Base-by-base conservation (phyloP, 2,329 filamentous ascomycete species). In the Ophiostoma sp. region DNA sequence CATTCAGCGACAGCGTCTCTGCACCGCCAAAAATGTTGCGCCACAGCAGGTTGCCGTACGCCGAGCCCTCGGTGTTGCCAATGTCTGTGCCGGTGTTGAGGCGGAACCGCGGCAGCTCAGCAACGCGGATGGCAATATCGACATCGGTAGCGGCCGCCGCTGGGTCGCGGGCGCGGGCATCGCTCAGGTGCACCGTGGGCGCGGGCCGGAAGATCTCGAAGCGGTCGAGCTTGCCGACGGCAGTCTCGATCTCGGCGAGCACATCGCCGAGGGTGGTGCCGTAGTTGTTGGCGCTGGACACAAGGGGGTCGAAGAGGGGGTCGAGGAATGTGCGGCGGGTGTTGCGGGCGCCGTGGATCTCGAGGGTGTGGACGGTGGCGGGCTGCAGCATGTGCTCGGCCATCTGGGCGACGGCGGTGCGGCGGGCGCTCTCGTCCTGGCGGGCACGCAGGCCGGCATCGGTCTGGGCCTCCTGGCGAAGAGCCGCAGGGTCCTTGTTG, bases 21-120 rank as follows among this genome's bases (percentile, higher is more conserved):
- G 94, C 95, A 54, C 95, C 95, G 68, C 95, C 95, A 78, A 99
- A 92, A 72, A 99, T 86, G 80, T 99, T 99, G 75, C 95, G 89
- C 83, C 93, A 89, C 68, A 94, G 85, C 64, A 93, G 85, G 74
- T 95, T 94, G 74, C 92, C 90, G 77, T 96, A 98, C 4, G 94
- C 94, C 8, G 94, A 96, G 48, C 94, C 95, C 80, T 99, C 95
- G 31, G 92, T 89, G 77, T 96, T 96, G 73, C 95, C 95, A 65
- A 97, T 85, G 77, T 98, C 94, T 10, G 95, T 98, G 72, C 95
- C 95, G 0, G 94, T 97, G 82, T 96, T 96, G 76, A 98, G 86
- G 71, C 93, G 88, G 76, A 98, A 87, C 54, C 91, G 89, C 41
- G 92, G 90, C 74, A 92, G 89, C 80, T 99, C 94, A 72, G 86